Evolutionary conservation across 192 early-diverging fungal species (phyloP).

Genomic region (Piromyces sp.): DNA sequence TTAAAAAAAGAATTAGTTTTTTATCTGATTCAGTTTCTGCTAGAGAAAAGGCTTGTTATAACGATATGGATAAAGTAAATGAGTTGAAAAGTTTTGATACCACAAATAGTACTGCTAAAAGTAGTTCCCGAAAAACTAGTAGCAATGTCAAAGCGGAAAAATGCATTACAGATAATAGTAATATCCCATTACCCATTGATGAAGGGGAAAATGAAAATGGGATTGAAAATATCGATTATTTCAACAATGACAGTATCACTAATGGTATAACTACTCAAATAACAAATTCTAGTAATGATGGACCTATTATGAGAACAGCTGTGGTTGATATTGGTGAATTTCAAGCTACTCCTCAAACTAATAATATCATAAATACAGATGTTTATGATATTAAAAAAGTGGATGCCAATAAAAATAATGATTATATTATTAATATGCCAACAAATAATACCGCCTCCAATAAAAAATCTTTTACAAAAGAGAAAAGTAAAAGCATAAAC

Average conservation of each 20-base stretch:
- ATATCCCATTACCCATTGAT: background rate
- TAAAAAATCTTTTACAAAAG: background rate
- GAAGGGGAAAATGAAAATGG: background rate
- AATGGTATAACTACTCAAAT: too few species aligned
- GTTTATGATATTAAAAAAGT: background rate
- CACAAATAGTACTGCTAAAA: background rate
- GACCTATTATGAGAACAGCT: background rate
- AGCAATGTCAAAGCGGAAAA: background rate
- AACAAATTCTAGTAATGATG: background rate
- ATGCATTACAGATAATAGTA: too few species aligned
- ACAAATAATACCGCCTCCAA: background rate
- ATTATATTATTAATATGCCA: background rate
- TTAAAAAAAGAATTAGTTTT: background rate
- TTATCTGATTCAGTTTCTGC: background rate
- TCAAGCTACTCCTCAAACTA: too few species aligned
- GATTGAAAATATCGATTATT: too few species aligned
- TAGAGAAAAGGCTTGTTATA: background rate
- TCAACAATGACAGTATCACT: too few species aligned
- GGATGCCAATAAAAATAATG: background rate
- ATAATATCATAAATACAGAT: background rate
- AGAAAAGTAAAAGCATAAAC: background rate
- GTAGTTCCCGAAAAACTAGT: background rate
- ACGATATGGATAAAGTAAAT: background rate
- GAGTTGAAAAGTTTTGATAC: background rate
- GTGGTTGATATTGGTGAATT: background rate